phyloP scores from a whole-genome alignment of 495 filamentous ascomycete species.

The Hyaloscypha bicolor region DNA sequence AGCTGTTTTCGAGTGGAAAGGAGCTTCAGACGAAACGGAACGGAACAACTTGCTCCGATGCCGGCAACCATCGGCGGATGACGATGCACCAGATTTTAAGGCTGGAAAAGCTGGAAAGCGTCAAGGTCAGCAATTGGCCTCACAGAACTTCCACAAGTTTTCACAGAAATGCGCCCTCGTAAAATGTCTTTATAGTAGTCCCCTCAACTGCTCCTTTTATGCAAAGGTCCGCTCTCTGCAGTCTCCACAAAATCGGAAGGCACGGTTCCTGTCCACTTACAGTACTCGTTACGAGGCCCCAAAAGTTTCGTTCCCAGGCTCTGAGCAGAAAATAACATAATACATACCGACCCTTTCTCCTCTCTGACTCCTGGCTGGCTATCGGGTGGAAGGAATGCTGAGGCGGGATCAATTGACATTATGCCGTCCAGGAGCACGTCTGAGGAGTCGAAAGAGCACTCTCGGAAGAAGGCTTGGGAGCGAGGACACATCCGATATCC shows the following conservation, averaged over 20 bases:
- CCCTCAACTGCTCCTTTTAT: neutral
- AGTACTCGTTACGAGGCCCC: neutral
- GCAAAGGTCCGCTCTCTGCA: neutral
- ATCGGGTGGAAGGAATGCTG: conserved; percentile 25
- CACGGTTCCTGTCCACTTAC: neutral
- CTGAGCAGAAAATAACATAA: neutral
- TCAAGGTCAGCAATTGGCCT: neutral
- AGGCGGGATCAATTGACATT: conserved; percentile 22
- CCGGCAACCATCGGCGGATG: neutral
- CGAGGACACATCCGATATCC: conserved; percentile 62
- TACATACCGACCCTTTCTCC: neutral
- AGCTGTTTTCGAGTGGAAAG: neutral
- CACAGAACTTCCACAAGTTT: neutral
- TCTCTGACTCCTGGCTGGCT: neutral
- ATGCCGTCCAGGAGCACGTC: conserved; percentile 35
- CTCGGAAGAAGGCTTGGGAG: conserved; percentile 36
- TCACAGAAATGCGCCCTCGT: neutral
- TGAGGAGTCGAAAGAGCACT: conserved; percentile 12
- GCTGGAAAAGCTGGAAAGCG: neutral
- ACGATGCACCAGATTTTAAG: neutral
- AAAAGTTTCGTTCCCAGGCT: neutral
- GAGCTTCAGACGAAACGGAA: conserved; percentile 5
- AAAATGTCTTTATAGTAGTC: neutral
- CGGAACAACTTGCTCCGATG: neutral
- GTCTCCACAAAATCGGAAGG: conserved; percentile 2